These are phyloP conservation scores for Solanum hybrid DNA, from an alignment of 305 asterid genomes.

Conservation along the genomic window DNA sequence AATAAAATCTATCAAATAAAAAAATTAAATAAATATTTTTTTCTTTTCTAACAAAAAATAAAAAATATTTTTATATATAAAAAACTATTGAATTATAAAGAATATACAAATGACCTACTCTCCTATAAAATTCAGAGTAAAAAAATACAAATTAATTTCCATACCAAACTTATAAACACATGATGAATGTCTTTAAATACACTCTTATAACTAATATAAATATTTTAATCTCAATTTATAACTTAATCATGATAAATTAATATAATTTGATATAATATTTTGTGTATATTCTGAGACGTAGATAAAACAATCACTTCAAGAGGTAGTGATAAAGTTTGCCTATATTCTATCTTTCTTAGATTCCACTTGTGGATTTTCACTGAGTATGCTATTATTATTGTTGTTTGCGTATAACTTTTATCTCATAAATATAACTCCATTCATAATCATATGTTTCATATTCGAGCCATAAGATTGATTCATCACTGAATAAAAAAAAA, in stretches of 20 bases:
- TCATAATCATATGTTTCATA: no score
- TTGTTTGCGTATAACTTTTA: neutral
- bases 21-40: no score
- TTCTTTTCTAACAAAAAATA: no score
- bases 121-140: neutral
- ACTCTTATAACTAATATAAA: neutral
- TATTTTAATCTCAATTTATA: no score
- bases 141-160: neutral
- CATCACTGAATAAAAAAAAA: neutral
- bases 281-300: neutral
- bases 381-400: neutral
- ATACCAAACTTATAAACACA: neutral
- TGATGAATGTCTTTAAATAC: neutral
- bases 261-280: no score
- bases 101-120: neutral
- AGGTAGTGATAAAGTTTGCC: neutral
- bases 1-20: no score
- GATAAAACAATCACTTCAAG: fast-evolving
- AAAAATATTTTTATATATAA: no score
- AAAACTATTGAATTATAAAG: no score
- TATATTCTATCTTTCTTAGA: neutral
- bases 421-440: neutral
- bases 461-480: neutral
- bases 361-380: neutral
- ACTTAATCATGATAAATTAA: no score